Base-by-base conservation (phyloP, 2,329 filamentous ascomycete species). In the Pyricularia pennisetigena region DNA sequence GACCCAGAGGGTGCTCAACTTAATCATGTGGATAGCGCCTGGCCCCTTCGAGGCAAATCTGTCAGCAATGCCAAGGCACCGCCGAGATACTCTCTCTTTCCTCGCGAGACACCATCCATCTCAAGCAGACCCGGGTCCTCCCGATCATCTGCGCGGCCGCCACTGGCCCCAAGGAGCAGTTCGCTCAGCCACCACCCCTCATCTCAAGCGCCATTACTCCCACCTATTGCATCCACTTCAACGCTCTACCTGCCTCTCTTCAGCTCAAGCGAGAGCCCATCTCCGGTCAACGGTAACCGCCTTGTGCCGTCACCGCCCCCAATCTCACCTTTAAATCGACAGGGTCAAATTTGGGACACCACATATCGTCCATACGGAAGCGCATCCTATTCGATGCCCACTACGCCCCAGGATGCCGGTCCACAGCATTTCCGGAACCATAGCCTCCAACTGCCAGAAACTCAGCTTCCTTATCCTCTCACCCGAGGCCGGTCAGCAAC, bases 81-180 rank as follows among this genome's bases (percentile, higher is more conserved):
- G 12, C 54, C 66, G 24, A 67, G 20, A 41, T 67, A 67, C 66
- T 32, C 66, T 32, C 28, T 67, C 8, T 67, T 67, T 24, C 66
- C 66, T 14, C 66, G 59, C 24, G 59, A 61, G 65, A 5, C n/a
- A 12, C 28, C 54, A 9, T 24, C 30, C n/a, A 23, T 28, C 20
- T 54, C 65, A 23, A 57, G 57, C 14, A 57, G 54, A 23, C 54
- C 66, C 14, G 24, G 28, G 12, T 59, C 57, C 2, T 32, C 66
- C 14, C 29, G 16, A 23, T 29, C 41, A 5, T 12, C 29, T 35
- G 28, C 28, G 10, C 30, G 49, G 29, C 66, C 29, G 23, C 24
- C 24, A 29, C 24, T 62, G 59, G 24, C 59, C 24, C 59, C 59
- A 7, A 26, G 59, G 59, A 28, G 12, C 59, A 62, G 59, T 14